Base-by-base conservation (phyloP, 805 yeast genomes). In the Candida boidinii region DNA sequence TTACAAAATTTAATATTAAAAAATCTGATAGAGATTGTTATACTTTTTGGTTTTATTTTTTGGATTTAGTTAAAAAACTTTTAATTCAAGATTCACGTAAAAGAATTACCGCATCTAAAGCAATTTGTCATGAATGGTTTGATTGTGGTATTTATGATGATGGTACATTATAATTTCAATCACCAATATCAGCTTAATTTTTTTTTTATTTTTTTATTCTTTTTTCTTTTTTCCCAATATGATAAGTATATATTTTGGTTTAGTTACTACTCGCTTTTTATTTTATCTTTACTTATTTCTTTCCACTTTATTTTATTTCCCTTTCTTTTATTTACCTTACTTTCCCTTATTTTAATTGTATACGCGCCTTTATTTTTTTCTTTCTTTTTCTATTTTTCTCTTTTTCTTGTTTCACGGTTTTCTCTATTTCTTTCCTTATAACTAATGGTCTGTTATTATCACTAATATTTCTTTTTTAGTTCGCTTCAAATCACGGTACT, bases 31-130 rank as follows among this genome's bases (percentile, higher is more conserved):
- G 64, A 54, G 77, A 79, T 21, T 68, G 73, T 31, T 80, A 80
- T 51, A 67, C 73, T 28, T 86, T 86, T 55, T 88, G 96, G 96
- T 81, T 73, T 64, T 71, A 70, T 56, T 87, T 87, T 53, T 43
- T 51, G 28, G 78, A 73, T 46, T 57, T 73, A 41, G 54, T 73
- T 30, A 71, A 66, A 31, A 61, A 60, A 37, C 55, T 72, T 38
- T 58, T 73, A 29, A 62, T 60, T 11, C 71, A 68, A 44, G 68
- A 70, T 44, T 78, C 79, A 0, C 51, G 60, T 14, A 62, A 63
- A 39, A 52, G 79, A 41, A 60, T 71, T 23, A 64, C 68, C 4
- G 77, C 74, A n/a, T 63, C 66, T 29, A 68, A 67, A 43, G 78
- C 79, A 4, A 56, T 73, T 42, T 51, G 62, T 34, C 79, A 73